Evolutionary conservation across 2,329 filamentous ascomycete genomes (phyloP).

Genomic region (Cercospora sp.): DNA sequence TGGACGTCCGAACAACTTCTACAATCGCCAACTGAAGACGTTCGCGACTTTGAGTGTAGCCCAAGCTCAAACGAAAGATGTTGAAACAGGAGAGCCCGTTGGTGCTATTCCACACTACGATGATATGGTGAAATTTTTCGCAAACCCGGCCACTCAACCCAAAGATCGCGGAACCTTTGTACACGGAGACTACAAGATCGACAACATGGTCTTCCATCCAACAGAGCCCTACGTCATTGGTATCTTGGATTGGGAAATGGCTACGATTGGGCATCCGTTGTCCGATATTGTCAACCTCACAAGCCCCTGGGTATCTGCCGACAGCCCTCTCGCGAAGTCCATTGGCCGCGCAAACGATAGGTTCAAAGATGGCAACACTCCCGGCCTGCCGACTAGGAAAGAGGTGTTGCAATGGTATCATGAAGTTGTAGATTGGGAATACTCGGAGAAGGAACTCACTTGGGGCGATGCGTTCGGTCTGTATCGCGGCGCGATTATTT

Average conservation of each 20-base stretch:
- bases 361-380: constrained; percentile 64
- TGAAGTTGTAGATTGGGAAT: constrained; percentile 68
- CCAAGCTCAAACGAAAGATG: constrained; percentile 73
- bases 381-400: constrained; percentile 64
- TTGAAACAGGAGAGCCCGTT: constrained; percentile 73
- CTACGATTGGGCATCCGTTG: constrained; percentile 92
- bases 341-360: constrained; percentile 46
- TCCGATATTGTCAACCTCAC: constrained; percentile 84
- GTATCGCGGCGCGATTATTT: constrained; percentile 61
- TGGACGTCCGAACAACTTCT: constrained; percentile 76
- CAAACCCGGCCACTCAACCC: constrained; percentile 67
- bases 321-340: constrained; percentile 40
- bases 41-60: constrained; percentile 75
- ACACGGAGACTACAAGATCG: constrained; percentile 92
- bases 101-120: constrained; percentile 82
- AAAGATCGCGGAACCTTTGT: constrained; percentile 76
- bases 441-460: constrained; percentile 57
- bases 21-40: constrained; percentile 79
- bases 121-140: constrained; percentile 78
- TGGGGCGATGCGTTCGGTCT: constrained; percentile 66
- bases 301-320: constrained; percentile 47
- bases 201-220: constrained; percentile 71
- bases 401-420: constrained; percentile 67
- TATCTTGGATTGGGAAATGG: constrained; percentile 98
- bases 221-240: constrained; percentile 86